Base-by-base conservation (phyloP, 78 protist species). In the Guillardia theta region DNA sequence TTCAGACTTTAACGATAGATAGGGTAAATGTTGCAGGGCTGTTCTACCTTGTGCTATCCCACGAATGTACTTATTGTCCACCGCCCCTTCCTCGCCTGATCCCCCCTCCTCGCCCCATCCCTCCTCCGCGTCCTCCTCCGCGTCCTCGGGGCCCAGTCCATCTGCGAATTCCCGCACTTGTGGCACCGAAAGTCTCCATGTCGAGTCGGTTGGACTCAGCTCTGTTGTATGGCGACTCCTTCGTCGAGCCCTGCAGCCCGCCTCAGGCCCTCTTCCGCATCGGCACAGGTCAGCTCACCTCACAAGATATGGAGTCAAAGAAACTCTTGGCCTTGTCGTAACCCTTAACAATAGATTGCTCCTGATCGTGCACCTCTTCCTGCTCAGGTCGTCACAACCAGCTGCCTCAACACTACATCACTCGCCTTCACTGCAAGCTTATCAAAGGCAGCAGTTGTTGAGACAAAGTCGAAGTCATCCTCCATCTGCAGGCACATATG, bases 231-330 rank as follows among this genome's bases (percentile, higher is more conserved):
- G 62, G 12, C 18, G 62, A 21, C n/a, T n/a, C n/a, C n/a, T n/a
- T n/a, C n/a, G n/a, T n/a, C n/a, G n/a, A n/a, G 39, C 70, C 27
- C 70, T 8, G 70, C 70, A 58, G 70, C 39, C 70, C 70, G 39
- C 70, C 70, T 58, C 70, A 58, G 39, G 27, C 70, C 70, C 70
- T 58, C 70, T 10, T 15, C 58, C 58, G 58, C 30, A 50, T 50
- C 58, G 58, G 30, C 58, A 50, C 58, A 50, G 30, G 30, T 15
- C 30, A 10, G 58, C 58, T 58, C 27, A 30, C 70, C 6, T 58
- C 93, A 77, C 93, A 88, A 33, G 93, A 88, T 10, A 88, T 53
- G 33, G 36, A 10, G 93, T 88, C 93, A n/a, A 88, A 88, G 78
- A 88, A 88, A 10, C 53, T 39, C 93, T 48, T 53, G 41, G 8